Evolutionary conservation across 345 rosid species (phyloP), one percentile per base, ranked within the genome.

Genomic region (Eucalyptus curtisii): DNA sequence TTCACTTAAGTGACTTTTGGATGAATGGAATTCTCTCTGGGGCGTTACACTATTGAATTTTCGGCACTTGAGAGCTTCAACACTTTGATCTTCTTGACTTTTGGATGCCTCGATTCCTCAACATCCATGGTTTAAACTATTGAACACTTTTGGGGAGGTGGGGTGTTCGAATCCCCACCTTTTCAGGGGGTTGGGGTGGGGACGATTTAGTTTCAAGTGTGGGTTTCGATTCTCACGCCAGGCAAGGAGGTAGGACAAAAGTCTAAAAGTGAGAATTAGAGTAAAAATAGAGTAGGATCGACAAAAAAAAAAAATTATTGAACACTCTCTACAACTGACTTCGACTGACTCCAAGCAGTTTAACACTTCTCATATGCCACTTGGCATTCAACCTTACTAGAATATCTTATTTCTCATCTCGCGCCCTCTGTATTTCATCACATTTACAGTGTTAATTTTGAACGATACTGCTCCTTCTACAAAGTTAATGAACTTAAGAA

Each of bases 191-290:
- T 49, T 49, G 3, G 52, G 19, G 1, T 49, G 52, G 52, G 7
- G 52, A 49, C 52, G 7, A 49, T 49, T 49, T 49, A 15, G 52
- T 49, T 49, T 49, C 52, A 49, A 5, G 52, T 49, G 17, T 49
- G 7, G 17, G 19, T 49, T 49, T 49, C 1, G 52, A 15, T 7
- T 49, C 7, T 6, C 52, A 49, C 17, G 7, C 6, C 17, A 7
- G 5, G 1, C 1, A 49, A 49, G 0, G 52, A 49, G 1, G 3
- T 15, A 49, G 3, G 17, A 0, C 52, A 49, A 49, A 49, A 49
- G 19, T 49, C 19, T 49, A 2, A 49, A 2, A 49, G 19, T 6
- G 19, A 15, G 19, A 49, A 1, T 49, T 49, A 49, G 3, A 49
- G 1, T 49, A 49, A 7, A 19, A 49, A 49, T 49, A 15, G 7